phyloP scores from a whole-genome alignment of 2,329 filamentous ascomycete species.

The Scytalidium lignicola region DNA sequence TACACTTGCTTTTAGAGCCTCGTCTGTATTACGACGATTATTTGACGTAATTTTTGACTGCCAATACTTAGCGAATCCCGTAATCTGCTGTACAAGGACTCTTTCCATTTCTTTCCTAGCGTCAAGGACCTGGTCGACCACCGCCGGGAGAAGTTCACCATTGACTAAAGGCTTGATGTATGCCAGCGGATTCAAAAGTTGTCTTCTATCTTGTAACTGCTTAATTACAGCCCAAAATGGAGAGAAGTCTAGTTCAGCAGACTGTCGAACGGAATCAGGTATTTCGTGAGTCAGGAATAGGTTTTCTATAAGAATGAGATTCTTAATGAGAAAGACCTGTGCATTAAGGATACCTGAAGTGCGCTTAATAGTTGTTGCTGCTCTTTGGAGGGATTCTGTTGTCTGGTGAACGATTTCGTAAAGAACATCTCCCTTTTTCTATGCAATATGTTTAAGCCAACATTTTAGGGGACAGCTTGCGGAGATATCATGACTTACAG shows the following conservation, averaged over 20 bases:
- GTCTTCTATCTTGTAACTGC: conserved; percentile 38
- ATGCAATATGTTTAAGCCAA: conserved; percentile 8
- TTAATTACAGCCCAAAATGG: conserved; percentile 59
- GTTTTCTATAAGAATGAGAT: conserved; percentile 91
- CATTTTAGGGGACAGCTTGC: conserved; percentile 6
- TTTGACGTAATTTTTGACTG: conserved; percentile 45
- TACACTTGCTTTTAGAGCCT: conserved; percentile 47
- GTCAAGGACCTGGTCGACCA: conserved; percentile 42
- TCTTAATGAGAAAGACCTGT: conserved; percentile 90
- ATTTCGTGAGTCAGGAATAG: conserved; percentile 96
- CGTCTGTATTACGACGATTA: conserved; percentile 31
- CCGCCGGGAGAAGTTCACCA: conserved; percentile 28
- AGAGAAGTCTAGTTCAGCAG: conserved; percentile 53
- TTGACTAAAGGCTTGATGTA: conserved; percentile 37
- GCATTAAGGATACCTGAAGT: conserved; percentile 63
- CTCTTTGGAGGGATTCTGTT: conserved; percentile 74
- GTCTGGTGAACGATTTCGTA: conserved; percentile 87
- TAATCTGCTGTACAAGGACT: conserved; percentile 56
- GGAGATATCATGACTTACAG: conserved; percentile 16
- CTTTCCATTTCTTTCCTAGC: conserved; percentile 62
- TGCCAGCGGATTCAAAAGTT: conserved; percentile 49
- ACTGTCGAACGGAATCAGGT: conserved; percentile 53
- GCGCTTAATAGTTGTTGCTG: conserved; percentile 64
- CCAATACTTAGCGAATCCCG: conserved; percentile 57
- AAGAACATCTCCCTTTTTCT: conserved; percentile 48